Percentiles rank a stretch among this genome's conserved stretches.
phyloP scores from a whole-genome alignment of 2,329 filamentous ascomycete species.

The Chalaropsis ovoidea region DNA sequence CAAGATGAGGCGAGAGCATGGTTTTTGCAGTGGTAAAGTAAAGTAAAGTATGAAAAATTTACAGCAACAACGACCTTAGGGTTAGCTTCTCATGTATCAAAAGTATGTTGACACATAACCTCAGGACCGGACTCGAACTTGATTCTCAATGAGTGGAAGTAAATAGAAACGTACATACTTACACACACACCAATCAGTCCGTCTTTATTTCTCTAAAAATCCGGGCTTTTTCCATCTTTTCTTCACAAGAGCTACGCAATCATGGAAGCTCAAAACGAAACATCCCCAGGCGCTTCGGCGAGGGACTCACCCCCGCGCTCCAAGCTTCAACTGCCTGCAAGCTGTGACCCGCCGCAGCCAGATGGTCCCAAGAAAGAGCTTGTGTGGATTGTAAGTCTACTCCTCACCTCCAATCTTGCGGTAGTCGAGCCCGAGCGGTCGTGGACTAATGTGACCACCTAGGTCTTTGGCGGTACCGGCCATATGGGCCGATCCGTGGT shows the following conservation, averaged over 20 bases:
- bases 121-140: too few species aligned
- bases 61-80: not conserved
- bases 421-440: not conserved
- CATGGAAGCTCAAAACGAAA: slow-evolving; percentile 15
- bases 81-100: not conserved
- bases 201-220: too few species aligned
- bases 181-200: too few species aligned
- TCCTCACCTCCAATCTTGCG: slow-evolving; percentile 10
- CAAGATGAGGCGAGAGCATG: too few species aligned
- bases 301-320: slow-evolving; percentile 14
- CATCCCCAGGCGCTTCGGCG: not conserved
- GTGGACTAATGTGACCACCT: not conserved
- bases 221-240: too few species aligned
- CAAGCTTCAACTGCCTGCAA: slow-evolving; percentile 59
- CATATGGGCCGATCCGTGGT: slow-evolving; percentile 90
- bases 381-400: slow-evolving; percentile 69
- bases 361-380: slow-evolving; percentile 61
- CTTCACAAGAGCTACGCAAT: not conserved
- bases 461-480: slow-evolving; percentile 93
- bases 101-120: slow-evolving; percentile 1
- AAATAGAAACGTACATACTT: too few species aligned
- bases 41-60: not conserved
- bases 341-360: slow-evolving; percentile 72
- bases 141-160: too few species aligned
- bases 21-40: too few species aligned